Conservation (phyloP, 2,329 filamentous ascomycete genomes). For the Sphaerulina musiva region DNA sequence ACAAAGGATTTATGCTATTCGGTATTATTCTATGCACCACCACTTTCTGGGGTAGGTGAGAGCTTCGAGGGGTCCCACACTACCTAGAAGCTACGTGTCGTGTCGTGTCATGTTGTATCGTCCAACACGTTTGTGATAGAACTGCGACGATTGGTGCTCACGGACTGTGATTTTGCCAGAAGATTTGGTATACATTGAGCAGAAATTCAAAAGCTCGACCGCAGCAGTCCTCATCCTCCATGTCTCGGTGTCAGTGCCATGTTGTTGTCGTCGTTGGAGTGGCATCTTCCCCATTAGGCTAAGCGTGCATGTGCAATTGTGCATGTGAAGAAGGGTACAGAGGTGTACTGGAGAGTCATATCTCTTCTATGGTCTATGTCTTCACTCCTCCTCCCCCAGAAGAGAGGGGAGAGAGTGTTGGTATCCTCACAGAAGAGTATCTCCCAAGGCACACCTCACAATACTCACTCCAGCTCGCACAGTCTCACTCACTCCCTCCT, state of each 20-base stretch:
- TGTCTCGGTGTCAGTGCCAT: not conserved
- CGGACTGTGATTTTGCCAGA: not conserved
- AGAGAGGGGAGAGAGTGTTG: too few species aligned
- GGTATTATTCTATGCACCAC: too few species aligned
- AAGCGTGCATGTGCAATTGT: not conserved
- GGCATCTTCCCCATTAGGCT: not conserved
- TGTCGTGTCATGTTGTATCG: conserved; percentile 6
- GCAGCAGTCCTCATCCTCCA: not conserved
- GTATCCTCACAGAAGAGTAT: conserved; percentile 64
- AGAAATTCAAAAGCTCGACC: not conserved
- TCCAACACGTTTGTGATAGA: conserved; percentile 1
- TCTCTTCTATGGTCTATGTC: too few species aligned
- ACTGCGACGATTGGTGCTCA: not conserved
- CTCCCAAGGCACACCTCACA: conserved; percentile 83
- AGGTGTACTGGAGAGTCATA: too few species aligned
- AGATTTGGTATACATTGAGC: not conserved
- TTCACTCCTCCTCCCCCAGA: too few species aligned
- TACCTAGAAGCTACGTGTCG: conserved; percentile 9
- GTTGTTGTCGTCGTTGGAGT: not conserved
- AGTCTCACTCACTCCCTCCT: conserved; percentile 69
- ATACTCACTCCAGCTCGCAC: conserved; percentile 85
- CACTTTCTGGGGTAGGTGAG: too few species aligned
- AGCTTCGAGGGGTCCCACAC: not conserved
- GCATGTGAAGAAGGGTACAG: not conserved
- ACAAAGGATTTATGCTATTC: too few species aligned